Conservation (phyloP, 768 basidiomycete species). For the Porphyrellus cyaneotinctus region DNA sequence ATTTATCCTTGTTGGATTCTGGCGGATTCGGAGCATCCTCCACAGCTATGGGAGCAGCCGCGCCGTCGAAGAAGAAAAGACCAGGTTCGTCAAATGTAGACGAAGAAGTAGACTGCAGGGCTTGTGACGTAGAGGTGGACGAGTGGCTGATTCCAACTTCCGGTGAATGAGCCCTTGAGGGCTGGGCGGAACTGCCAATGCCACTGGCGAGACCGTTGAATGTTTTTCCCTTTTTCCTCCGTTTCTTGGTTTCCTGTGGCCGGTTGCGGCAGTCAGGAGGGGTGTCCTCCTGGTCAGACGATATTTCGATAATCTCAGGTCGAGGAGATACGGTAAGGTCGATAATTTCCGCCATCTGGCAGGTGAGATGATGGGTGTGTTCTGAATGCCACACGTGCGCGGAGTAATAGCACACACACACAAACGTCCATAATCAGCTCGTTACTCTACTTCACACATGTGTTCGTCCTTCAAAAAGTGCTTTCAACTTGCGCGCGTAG, state of each 20-base stretch:
- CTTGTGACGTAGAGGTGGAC: constrained; percentile 37
- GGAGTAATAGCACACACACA: too few species aligned
- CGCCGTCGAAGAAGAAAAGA: constrained; percentile 51
- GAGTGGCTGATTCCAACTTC: constrained; percentile 3
- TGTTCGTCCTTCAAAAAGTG: too few species aligned
- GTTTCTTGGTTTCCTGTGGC: constrained; percentile 19
- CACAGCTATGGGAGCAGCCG: constrained; percentile 36
- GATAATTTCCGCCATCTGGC: constrained; percentile 31
- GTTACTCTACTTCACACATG: too few species aligned
- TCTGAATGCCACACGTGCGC: too few species aligned
- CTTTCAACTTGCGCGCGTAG: too few species aligned
- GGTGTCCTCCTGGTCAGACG: constrained; percentile 21
- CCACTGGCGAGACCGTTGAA: constrained; percentile 15
- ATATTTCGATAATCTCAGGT: constrained; percentile 29
- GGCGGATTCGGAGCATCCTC: constrained; percentile 10
- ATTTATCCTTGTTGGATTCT: constrained; percentile 19
- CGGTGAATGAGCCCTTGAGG: constrained; percentile 20
- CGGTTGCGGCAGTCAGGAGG: constrained; percentile 1
- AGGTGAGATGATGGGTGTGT: neutral
- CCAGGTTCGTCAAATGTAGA: constrained; percentile 13
- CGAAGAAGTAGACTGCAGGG: constrained; percentile 18
- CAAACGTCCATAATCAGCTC: too few species aligned
- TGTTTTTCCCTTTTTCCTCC: constrained; percentile 26
- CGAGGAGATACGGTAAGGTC: constrained; percentile 32
- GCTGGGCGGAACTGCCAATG: constrained; percentile 15